Percentiles rank a stretch among this genome's conserved stretches.
phyloP scores from a whole-genome alignment of 1,139 yeast species.

The Candida sp. region DNA sequence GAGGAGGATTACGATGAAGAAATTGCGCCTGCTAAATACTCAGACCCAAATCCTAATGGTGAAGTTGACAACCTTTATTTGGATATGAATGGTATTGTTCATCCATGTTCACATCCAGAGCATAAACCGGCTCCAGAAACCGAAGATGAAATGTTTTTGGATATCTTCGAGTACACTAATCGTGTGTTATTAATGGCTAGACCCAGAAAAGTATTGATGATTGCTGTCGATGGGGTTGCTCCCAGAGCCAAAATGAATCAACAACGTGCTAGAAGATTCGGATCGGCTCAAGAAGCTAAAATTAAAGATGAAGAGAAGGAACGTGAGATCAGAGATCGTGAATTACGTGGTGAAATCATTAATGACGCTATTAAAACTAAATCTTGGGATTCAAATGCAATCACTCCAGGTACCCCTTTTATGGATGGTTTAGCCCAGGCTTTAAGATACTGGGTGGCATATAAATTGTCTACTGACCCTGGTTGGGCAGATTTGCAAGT shows the following conservation, averaged over 20 bases:
- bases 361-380: constrained; percentile 61
- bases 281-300: constrained; percentile 93
- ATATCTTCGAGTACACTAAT: constrained; percentile 85
- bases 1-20: constrained; percentile 65
- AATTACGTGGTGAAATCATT: constrained; percentile 59
- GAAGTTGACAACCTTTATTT: constrained; percentile 87
- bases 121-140: constrained; percentile 91
- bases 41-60: constrained; percentile 89
- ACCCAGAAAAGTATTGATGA: constrained; percentile 87
- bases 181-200: constrained; percentile 90
- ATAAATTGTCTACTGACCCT: constrained; percentile 81
- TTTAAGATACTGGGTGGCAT: constrained; percentile 85
- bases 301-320: constrained; percentile 51
- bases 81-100: constrained; percentile 98
- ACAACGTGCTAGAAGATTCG: constrained; percentile 91
- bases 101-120: constrained; percentile 97
- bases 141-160: constrained; percentile 93
- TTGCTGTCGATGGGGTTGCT: constrained; percentile 99
- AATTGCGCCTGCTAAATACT: constrained; percentile 54
- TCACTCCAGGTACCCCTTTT: constrained; percentile 98
- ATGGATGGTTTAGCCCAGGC: constrained; percentile 88
- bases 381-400: constrained; percentile 91
- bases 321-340: constrained; percentile 47
- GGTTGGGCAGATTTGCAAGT: constrained; percentile 88
- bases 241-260: constrained; percentile 99